Evolutionary conservation across 1,139 yeast species (phyloP), one percentile per base, ranked within the genome.

Genomic region (Saccharomyces hybrid): DNA sequence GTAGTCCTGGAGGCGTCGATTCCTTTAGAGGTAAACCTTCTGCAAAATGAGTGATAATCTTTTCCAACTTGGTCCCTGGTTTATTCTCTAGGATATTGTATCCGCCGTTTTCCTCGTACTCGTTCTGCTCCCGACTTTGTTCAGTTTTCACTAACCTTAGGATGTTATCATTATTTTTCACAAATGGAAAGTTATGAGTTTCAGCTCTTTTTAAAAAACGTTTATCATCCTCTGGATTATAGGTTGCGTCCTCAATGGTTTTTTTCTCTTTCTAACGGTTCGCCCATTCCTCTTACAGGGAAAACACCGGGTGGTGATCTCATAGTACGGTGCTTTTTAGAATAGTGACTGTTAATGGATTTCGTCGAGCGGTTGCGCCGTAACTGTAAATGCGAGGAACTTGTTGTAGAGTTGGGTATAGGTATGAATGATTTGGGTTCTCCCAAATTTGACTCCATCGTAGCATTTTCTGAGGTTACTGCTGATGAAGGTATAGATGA

Each of bases 231-330:
- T 34, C 48, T 24, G 41, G 53, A 21, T 52, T 44, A 55, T 53
- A 46, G 48, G 53, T 64, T 6, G 71, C 62, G 34, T 72, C 71
- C 28, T 88, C 89, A 55, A 85, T 82, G 0, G 83, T 73, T 50
- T 72, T 72, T 71, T 62, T 85, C 91, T 55, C 79, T 73, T 21
- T 69, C 69, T 47, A 79, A 65, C 1, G 91, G 86, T 6, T 74
- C 75, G 0, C 87, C 89, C 91, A 86, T 85, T 2, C 88, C 93
- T 60, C 75, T 75, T 1, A 86, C 90, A 0, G 95, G 95, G 69
- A 86, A 86, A 0, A 85, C 90, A 58, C 88, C 88, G 34, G 79
- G 80, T 1, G 93, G 95, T 1, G 90, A 83, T 60, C 83, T 72
- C 2, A 71, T 9, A 34, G 21, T 34, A 4, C 12, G 41, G 12